Evolutionary conservation across 306 rosid genomes (phyloP).

Genomic region (Lathyrus sativus): DNA sequence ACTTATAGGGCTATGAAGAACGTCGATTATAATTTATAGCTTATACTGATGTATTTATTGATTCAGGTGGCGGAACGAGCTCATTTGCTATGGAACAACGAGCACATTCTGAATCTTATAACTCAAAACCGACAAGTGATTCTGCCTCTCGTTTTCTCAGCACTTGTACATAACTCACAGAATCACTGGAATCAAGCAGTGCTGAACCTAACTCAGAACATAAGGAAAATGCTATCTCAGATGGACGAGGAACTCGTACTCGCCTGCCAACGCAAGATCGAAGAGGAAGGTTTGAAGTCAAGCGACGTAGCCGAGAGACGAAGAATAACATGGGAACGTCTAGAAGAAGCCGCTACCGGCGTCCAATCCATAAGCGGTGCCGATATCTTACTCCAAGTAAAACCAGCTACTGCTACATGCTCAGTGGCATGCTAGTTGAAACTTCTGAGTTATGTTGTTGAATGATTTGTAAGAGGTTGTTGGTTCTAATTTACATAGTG

Average conservation of each 20-base stretch:
- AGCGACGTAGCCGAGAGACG: constrained; percentile 75
- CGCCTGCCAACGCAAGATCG: constrained; percentile 72
- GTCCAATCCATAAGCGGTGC: constrained; percentile 39
- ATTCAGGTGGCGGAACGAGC: constrained; percentile 96
- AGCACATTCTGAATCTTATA: constrained; percentile 74
- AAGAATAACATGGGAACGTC: constrained; percentile 77
- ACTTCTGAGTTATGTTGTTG: constrained; percentile 26
- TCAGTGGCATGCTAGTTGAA: constrained; percentile 79
- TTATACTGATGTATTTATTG: constrained; percentile 23
- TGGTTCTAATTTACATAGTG: constrained; percentile 37
- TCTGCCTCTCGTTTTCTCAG: constrained; percentile 83
- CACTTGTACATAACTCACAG: constrained; percentile 73
- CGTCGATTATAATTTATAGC: not conserved
- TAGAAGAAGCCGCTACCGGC: constrained; percentile 57
- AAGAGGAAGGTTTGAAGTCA: constrained; percentile 62
- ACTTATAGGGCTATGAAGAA: not conserved
- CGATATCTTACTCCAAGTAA: constrained; percentile 58
- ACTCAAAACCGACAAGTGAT: constrained; percentile 82
- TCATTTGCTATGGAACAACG: constrained; percentile 95
- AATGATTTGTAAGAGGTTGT: constrained; percentile 29
- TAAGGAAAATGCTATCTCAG: constrained; percentile 72
- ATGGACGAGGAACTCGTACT: constrained; percentile 86
- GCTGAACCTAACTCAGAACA: constrained; percentile 80
- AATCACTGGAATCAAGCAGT: constrained; percentile 97
- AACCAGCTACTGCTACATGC: constrained; percentile 69